Conservation (phyloP, 768 basidiomycete species). For the Dacryopinax spathularia region DNA sequence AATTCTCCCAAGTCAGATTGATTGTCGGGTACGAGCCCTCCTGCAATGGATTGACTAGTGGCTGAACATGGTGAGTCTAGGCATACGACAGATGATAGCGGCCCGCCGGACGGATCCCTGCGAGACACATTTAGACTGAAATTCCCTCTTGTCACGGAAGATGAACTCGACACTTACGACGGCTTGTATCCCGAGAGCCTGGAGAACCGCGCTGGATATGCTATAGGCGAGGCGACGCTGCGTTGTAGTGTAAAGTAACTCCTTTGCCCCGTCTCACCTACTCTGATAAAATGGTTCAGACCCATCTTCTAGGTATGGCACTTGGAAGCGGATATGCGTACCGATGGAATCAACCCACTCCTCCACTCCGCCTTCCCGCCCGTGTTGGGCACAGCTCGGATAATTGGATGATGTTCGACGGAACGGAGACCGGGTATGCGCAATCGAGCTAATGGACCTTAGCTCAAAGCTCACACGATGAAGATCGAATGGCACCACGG, state of each 20-base stretch:
- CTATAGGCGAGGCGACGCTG: background rate
- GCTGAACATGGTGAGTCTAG: background rate
- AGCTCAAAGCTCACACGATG: constrained; percentile 12
- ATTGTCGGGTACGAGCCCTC: constrained; percentile 42
- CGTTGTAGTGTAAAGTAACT: background rate
- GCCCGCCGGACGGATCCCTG: background rate
- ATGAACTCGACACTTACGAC: background rate
- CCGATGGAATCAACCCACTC: background rate
- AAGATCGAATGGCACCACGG: constrained; percentile 40
- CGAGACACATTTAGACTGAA: background rate
- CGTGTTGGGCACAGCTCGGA: background rate
- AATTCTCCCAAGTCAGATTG: constrained; percentile 38
- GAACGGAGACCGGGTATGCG: background rate
- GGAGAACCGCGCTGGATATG: background rate
- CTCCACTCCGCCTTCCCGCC: background rate
- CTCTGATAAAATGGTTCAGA: background rate
- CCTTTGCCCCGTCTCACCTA: too few species aligned
- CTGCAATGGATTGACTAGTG: too few species aligned
- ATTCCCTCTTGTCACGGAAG: background rate
- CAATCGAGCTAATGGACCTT: too few species aligned
- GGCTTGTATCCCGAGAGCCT: background rate
- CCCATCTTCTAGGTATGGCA: background rate
- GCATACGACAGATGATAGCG: background rate
- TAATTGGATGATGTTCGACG: constrained; percentile 2
- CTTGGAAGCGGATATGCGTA: background rate